Conservation (phyloP, 2,329 filamentous ascomycete genomes). For the Fusarium sp. region DNA sequence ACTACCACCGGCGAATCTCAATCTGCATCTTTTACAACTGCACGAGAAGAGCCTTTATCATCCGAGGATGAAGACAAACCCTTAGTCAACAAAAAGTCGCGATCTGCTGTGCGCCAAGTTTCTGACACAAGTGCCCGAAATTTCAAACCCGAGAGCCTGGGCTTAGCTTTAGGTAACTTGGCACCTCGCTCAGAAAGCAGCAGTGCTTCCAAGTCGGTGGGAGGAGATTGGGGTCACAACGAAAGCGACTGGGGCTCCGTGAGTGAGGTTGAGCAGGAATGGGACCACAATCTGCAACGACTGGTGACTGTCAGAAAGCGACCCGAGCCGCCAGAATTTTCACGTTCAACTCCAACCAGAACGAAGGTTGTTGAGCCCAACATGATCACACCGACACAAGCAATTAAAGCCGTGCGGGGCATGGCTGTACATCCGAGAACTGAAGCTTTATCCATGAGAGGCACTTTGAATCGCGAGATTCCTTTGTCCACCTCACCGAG, state of each 20-base stretch:
- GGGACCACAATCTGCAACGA: conserved; percentile 67
- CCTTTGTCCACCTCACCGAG: conserved; percentile 52
- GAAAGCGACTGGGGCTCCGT: conserved; percentile 70
- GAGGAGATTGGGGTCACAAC: conserved; percentile 64
- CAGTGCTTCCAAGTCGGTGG: conserved; percentile 57
- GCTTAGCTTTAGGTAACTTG: conserved; percentile 59
- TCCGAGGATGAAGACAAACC: conserved; percentile 70
- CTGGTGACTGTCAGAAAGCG: conserved; percentile 67
- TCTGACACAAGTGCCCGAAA: conserved; percentile 44
- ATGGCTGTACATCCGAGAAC: conserved; percentile 61
- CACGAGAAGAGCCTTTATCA: conserved; percentile 72
- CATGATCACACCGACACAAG: conserved; percentile 64
- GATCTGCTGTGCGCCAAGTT: conserved; percentile 59
- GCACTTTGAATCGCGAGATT: conserved; percentile 45
- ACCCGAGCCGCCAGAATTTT: conserved; percentile 48
- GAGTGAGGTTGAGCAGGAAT: conserved; percentile 66
- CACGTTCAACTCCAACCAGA: conserved; percentile 46
- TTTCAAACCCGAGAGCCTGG: conserved; percentile 54
- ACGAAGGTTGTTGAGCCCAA: conserved; percentile 63
- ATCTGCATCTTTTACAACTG: conserved; percentile 79
- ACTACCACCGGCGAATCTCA: conserved; percentile 71
- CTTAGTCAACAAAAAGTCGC: conserved; percentile 59
- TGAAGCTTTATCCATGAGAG: conserved; percentile 41
- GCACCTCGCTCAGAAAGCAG: conserved; percentile 57
- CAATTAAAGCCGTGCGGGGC: conserved; percentile 63